Evolutionary conservation across 768 basidiomycete genomes (phyloP), one percentile per base, ranked within the genome.

Genomic region (Mycena floridula): DNA sequence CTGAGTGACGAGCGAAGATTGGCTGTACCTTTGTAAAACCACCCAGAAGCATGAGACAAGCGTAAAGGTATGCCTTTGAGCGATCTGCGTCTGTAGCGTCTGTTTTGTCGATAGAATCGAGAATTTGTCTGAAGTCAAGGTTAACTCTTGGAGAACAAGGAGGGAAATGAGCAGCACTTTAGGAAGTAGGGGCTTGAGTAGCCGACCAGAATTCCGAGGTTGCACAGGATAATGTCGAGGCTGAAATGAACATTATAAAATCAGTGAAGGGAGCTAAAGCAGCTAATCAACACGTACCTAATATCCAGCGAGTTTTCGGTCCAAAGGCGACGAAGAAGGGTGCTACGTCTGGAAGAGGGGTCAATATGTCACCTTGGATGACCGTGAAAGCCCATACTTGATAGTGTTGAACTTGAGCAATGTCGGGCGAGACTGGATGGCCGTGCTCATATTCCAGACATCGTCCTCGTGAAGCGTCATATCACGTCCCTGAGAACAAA

Each of bases 131-230:
- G 22, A 15, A 15, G 39, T 9, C 27, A 2, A 11, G 12, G 35
- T 0, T 55, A 50, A 26, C 51, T 50, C n/a, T n/a, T 12, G 30
- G 32, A 21, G 45, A n/a, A 30, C 25, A 22, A 22, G n/a, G 11
- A 20, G 27, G 7, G 23, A n/a, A 30, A 40, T n/a, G 41, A 5
- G 37, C 62, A 72, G 44, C 40, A 80, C 78, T 88, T 90, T 36
- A 96, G 71, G 67, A 94, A 92, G 67, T 82, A 92, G 6, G 93
- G 92, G 0, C 77, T 76, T 0, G 80, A 72, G 62, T 92, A 95
- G 53, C 85, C 85, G 64, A 90, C 83, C 0, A 75, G 24, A 24
- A 92, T 81, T 51, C 81, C 81, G 45, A 82, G 56, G 47, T 82
- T 64, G 0, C 90, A 89, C 32, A 92, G 64, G 2, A 53, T 12